These are phyloP conservation scores for Drosera spatulata DNA, from an alignment of 179 eudicot species.

Conservation along the genomic window DNA sequence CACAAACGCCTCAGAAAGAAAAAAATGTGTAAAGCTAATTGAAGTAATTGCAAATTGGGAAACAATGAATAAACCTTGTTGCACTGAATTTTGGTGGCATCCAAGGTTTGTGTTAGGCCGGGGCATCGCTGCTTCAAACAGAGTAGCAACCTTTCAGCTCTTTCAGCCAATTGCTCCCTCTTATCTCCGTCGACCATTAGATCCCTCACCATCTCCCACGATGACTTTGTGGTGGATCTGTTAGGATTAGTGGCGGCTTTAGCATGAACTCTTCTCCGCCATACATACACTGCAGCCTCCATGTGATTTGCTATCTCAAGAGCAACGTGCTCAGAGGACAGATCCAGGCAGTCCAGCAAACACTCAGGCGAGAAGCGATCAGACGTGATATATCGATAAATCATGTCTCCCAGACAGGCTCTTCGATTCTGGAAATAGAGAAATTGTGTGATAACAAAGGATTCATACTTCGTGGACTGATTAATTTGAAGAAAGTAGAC, in stretches of 20 bases:
- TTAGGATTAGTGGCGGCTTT: slow-evolving; percentile 38
- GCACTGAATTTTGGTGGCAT: slow-evolving; percentile 74
- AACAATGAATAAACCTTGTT: slow-evolving; percentile 45
- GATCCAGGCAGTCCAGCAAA: slow-evolving; percentile 77
- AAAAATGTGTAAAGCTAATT: neutral
- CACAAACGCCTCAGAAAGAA: neutral
- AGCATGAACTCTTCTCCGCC: slow-evolving; percentile 50
- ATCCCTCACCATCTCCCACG: slow-evolving; percentile 80
- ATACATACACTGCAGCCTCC: slow-evolving; percentile 73
- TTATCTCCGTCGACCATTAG: slow-evolving; percentile 71
- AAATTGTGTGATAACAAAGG: neutral
- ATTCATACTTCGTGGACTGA: too few relatives aligned
- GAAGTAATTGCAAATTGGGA: neutral
- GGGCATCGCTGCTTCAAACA: slow-evolving; percentile 81
- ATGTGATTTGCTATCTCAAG: slow-evolving; percentile 82
- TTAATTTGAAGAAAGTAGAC: too few relatives aligned
- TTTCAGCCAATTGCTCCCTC: slow-evolving; percentile 60
- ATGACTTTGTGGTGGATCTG: slow-evolving; percentile 52
- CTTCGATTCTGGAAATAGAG: slow-evolving; percentile 47
- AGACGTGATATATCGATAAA: slow-evolving; percentile 73
- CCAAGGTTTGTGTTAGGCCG: slow-evolving; percentile 68
- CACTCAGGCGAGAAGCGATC: slow-evolving; percentile 71
- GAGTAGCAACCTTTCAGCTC: slow-evolving; percentile 69
- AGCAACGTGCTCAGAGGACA: slow-evolving; percentile 63
- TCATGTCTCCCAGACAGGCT: slow-evolving; percentile 75